Evolutionary conservation across 306 rosid genomes (phyloP).

Genomic region (Gastrolobium villosum): DNA sequence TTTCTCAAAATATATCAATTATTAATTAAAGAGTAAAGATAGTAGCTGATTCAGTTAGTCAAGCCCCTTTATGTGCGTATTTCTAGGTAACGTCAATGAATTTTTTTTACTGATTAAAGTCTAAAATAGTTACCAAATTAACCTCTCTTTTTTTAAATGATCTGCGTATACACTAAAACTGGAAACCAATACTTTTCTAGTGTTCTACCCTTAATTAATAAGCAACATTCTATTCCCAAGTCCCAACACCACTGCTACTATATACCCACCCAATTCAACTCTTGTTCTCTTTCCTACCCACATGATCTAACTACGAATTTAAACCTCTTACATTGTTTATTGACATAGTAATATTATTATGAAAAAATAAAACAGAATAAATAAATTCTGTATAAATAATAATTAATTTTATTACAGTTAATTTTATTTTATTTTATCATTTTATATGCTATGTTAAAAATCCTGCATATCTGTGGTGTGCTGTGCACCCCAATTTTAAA

Average conservation of each 20-base stretch:
- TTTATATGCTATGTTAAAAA: neutral
- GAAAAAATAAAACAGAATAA: no score
- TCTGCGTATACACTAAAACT: neutral
- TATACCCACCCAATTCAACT: neutral
- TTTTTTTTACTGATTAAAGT: no score
- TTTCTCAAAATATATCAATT: no score
- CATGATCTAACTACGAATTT: neutral
- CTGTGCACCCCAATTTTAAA: slow-evolving; percentile 34
- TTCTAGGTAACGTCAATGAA: no score
- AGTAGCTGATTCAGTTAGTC: no score
- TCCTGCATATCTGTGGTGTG: slow-evolving; percentile 29
- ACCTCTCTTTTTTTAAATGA: no score
- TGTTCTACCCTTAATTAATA: slow-evolving; percentile 41
- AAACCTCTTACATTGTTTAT: neutral
- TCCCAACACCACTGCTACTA: slow-evolving; percentile 6
- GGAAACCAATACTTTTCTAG: slow-evolving; percentile 20
- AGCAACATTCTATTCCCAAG: slow-evolving; percentile 61
- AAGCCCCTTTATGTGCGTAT: no score
- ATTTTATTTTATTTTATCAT: no score
- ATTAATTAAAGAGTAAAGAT: no score
- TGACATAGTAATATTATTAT: neutral
- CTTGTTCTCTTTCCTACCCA: neutral
- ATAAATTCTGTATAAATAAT: no score
- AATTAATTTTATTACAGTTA: no score
- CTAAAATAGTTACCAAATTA: no score